Conservation (phyloP, 2,329 filamentous ascomycete species). For the Alternaria sp. region DNA sequence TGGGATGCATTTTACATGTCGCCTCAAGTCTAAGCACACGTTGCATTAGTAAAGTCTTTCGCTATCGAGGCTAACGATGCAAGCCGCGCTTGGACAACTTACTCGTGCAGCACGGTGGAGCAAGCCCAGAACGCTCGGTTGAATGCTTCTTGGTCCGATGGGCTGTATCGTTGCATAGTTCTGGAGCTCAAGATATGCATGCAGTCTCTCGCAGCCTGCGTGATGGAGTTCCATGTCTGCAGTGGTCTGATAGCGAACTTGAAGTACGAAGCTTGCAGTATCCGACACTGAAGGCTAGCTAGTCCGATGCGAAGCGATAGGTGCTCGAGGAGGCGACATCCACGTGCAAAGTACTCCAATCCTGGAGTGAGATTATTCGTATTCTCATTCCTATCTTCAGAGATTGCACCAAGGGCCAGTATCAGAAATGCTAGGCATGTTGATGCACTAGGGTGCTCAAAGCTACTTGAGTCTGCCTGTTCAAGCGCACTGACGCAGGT, state of each 20-base stretch:
- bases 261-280: slow-evolving; percentile 36
- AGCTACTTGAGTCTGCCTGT: slow-evolving; percentile 15
- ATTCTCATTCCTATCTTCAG: slow-evolving; percentile 23
- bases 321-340: slow-evolving; percentile 27
- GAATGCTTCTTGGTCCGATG: slow-evolving; percentile 27
- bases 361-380: slow-evolving; percentile 23
- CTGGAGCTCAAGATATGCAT: slow-evolving; percentile 34
- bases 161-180: slow-evolving; percentile 22
- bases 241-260: slow-evolving; percentile 33
- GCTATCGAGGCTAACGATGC: background rate
- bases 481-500: slow-evolving; percentile 28
- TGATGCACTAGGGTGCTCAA: slow-evolving; percentile 14
- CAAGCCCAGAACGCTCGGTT: slow-evolving; percentile 37
- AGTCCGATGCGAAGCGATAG: slow-evolving; percentile 30
- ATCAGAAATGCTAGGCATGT: slow-evolving; percentile 31
- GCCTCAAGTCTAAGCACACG: slow-evolving; percentile 22
- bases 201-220: slow-evolving; percentile 17
- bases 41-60: background rate
- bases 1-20: slow-evolving; percentile 38
- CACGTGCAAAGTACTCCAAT: slow-evolving; percentile 32
- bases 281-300: slow-evolving; percentile 29
- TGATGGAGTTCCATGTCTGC: slow-evolving; percentile 34
- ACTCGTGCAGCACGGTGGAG: slow-evolving; percentile 33
- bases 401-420: slow-evolving; percentile 30
- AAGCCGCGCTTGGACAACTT: background rate